Percentiles rank a stretch among this genome's conserved stretches.
phyloP scores from a whole-genome alignment of 345 rosid genomes.

The Erucastrum elatum region DNA sequence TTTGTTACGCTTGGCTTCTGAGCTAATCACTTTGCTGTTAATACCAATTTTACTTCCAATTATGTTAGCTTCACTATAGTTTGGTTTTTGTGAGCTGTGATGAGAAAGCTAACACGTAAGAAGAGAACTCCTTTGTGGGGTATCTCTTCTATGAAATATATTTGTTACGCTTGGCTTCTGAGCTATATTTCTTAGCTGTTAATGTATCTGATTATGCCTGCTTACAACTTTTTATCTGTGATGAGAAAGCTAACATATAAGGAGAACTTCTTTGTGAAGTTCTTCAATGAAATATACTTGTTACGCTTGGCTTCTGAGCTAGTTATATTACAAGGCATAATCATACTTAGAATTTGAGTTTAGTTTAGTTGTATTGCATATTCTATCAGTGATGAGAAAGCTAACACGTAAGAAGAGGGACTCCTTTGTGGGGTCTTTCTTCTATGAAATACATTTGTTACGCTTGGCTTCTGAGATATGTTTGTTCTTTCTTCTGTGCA shows the following conservation, averaged over 20 bases:
- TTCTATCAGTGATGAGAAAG: conserved; percentile 35
- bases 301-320: conserved; percentile 59
- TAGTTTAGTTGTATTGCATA: neutral
- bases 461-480: conserved; percentile 58
- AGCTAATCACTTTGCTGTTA: neutral
- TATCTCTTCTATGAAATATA: neutral
- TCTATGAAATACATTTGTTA: conserved; percentile 54
- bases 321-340: neutral
- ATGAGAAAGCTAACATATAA: conserved; percentile 42
- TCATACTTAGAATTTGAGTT: neutral
- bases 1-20: conserved; percentile 1
- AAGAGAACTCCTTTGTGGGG: neutral
- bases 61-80: neutral
- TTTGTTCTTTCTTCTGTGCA: neutral
- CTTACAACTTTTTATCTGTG: neutral
- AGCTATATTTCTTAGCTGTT: neutral
- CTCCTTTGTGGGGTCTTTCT: conserved; percentile 28
- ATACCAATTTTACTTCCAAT: neutral
- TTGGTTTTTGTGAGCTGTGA: neutral
- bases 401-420: conserved; percentile 48
- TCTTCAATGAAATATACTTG: conserved; percentile 46
- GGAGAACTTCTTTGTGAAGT: conserved; percentile 16
- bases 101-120: conserved; percentile 1
- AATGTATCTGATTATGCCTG: neutral
- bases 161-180: conserved; percentile 2